Percentiles rank a stretch among this genome's conserved stretches.
Evolutionary conservation across 139 green algal species (phyloP).

Genomic region (Zygnema circumcarinatum): DNA sequence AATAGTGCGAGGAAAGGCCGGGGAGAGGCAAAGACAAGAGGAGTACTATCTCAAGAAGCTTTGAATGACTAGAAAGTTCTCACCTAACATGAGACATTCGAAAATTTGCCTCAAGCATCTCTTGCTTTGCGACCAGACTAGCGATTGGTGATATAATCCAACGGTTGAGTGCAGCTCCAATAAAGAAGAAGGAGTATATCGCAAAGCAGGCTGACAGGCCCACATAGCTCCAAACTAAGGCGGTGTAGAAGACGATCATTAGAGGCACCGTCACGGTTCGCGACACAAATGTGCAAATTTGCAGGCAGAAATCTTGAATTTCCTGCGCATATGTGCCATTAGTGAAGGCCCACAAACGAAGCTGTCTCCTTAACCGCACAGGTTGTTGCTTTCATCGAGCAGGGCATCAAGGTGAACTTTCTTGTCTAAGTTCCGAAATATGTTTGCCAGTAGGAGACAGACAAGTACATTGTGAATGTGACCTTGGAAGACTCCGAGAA

Average conservation of each 20-base stretch:
- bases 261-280: constrained; percentile 14
- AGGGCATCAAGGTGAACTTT: too few species aligned
- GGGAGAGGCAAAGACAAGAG: not conserved
- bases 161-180: not conserved
- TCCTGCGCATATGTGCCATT: too few species aligned
- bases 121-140: constrained; percentile 63
- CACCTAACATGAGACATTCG: constrained; percentile 37
- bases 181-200: constrained; percentile 28
- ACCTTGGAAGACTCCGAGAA: too few species aligned
- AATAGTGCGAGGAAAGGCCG: not conserved
- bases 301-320: constrained; percentile 33
- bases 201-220: not conserved
- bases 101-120: constrained; percentile 68
- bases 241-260: constrained; percentile 19
- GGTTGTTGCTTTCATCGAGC: too few species aligned
- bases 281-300: constrained; percentile 12
- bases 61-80: not conserved
- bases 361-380: too few species aligned
- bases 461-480: too few species aligned
- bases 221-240: not conserved
- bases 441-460: too few species aligned
- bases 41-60: too few species aligned
- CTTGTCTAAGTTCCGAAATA: too few species aligned
- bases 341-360: too few species aligned
- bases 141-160: constrained; percentile 65